Conservation (phyloP, 345 rosid species). For the Corchorus olitorius region DNA sequence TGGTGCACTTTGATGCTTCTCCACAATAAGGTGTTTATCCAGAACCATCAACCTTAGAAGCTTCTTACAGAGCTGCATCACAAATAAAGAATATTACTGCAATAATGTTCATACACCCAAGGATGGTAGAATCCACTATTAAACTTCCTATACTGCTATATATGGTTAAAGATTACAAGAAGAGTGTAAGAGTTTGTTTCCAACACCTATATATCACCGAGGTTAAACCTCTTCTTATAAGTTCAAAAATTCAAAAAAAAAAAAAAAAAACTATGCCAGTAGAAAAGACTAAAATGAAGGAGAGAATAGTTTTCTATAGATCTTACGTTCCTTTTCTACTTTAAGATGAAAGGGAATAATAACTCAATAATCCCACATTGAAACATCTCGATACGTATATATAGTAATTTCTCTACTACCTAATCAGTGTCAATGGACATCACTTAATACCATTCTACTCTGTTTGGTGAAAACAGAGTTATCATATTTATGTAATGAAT, state of each 20-base stretch:
- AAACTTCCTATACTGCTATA: no score
- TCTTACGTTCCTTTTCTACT: no score
- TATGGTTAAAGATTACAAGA: no score
- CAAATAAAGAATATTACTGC: not conserved
- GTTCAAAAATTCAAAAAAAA: no score
- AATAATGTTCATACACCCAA: no score
- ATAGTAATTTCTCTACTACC: not conserved
- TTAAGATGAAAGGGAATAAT: not conserved
- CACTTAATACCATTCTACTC: not conserved
- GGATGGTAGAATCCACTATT: no score
- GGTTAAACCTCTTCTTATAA: not conserved
- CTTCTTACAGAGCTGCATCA: constrained; percentile 58
- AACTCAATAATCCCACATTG: not conserved
- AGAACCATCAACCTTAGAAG: constrained; percentile 67
- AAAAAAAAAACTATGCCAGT: no score
- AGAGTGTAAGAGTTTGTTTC: not conserved
- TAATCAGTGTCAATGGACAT: not conserved
- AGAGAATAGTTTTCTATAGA: no score
- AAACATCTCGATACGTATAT: no score
- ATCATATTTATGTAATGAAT: not conserved
- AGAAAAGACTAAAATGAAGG: no score
- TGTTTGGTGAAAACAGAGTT: not conserved
- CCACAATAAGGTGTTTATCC: constrained; percentile 56
- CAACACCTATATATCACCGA: no score
- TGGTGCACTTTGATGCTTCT: constrained; percentile 54